phyloP scores from a whole-genome alignment of 495 filamentous ascomycete species.

The Mycothermus thermophilus region DNA sequence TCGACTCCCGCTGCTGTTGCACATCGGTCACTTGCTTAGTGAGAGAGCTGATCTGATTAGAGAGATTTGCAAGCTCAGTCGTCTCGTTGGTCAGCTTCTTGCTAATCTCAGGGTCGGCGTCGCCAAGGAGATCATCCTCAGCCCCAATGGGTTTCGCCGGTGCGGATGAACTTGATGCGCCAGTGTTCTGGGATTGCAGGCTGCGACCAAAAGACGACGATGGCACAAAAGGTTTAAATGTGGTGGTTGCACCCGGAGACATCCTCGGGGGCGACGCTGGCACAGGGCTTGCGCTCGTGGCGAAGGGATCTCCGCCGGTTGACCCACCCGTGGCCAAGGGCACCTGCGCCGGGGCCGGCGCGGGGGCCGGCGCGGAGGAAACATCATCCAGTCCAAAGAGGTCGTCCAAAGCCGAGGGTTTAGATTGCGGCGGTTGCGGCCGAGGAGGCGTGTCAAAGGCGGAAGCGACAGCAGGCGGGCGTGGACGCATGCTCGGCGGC shows the following conservation, averaged over 20 bases:
- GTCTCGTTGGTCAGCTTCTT: constrained; percentile 80
- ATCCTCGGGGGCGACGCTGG: constrained; percentile 40
- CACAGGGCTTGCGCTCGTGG: constrained; percentile 31
- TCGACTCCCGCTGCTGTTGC: constrained; percentile 59
- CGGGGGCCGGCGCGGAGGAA: constrained; percentile 34
- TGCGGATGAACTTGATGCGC: constrained; percentile 45
- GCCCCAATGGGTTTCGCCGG: constrained; percentile 14
- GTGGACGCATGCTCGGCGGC: constrained; percentile 73
- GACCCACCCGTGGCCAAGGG: constrained; percentile 64
- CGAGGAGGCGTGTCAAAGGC: constrained; percentile 31
- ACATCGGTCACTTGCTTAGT: constrained; percentile 89
- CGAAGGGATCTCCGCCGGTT: constrained; percentile 43
- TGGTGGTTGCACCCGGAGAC: constrained; percentile 34
- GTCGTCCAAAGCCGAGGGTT: constrained; percentile 72
- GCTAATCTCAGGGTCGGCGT: constrained; percentile 78
- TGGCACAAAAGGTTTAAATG: constrained; percentile 88
- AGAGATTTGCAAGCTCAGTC: constrained; percentile 87
- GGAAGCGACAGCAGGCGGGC: constrained; percentile 35
- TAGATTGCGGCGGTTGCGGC: constrained; percentile 37
- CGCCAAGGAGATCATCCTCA: constrained; percentile 85
- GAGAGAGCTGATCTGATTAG: constrained; percentile 81
- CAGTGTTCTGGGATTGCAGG: constrained; percentile 64
- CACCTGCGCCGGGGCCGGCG: constrained; percentile 44
- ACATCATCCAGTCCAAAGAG: constrained; percentile 76
- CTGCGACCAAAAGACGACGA: constrained; percentile 81